A percentile compares a stretch with the other conserved stretches of the same genome.
These are phyloP conservation scores for Botrytis sinoallii DNA, from an alignment of 2,329 filamentous ascomycete genomes.

Conservation along the genomic window DNA sequence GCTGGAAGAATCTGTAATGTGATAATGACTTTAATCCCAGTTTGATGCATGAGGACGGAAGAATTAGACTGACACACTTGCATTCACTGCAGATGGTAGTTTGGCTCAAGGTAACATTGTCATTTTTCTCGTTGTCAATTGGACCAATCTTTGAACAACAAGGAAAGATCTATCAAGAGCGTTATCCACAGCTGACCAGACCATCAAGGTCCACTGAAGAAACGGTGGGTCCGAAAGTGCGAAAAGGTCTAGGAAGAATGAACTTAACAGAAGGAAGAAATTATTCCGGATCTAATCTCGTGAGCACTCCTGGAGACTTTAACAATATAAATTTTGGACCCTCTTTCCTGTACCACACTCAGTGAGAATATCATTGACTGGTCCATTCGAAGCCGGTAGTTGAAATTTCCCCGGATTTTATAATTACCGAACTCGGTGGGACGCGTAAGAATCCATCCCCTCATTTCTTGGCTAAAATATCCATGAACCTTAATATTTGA, in stretches of 20 bases:
- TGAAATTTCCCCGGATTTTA: constrained; percentile 11
- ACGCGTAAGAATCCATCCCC: neutral
- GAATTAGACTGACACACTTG: neutral
- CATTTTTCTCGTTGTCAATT: neutral
- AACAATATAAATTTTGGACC: neutral
- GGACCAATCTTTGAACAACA: neutral
- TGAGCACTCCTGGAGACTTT: neutral
- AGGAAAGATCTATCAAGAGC: neutral
- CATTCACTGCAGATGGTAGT: neutral
- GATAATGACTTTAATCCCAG: neutral
- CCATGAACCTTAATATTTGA: neutral
- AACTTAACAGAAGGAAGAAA: neutral
- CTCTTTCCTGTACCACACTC: neutral
- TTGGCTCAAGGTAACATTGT: neutral
- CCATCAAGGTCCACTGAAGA: neutral
- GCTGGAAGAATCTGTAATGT: constrained; percentile 7
- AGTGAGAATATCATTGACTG: neutral
- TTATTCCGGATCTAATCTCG: constrained; percentile 4
- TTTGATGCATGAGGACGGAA: neutral
- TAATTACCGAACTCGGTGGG: neutral
- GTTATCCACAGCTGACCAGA: neutral
- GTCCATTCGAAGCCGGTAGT: neutral
- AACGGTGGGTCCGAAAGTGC: neutral
- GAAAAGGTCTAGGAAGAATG: neutral
- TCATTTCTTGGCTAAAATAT: neutral